Percentiles rank a stretch among this genome's conserved stretches.
Conservation (phyloP, 805 yeast genomes). For the Yarrowia sp. region DNA sequence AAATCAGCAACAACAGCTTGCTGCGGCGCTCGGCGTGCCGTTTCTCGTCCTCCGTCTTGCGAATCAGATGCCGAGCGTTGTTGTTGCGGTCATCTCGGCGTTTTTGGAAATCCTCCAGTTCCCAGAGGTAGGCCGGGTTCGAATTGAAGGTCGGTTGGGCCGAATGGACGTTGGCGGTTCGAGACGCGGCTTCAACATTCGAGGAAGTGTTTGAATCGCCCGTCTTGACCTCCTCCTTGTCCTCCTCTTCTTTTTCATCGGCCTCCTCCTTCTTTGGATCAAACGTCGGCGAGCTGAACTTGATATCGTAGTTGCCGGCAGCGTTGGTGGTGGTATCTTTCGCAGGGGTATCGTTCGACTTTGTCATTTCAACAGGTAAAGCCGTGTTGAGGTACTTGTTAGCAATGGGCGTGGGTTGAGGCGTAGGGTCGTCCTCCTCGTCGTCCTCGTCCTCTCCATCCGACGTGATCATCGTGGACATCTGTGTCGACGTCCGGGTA, state of each 20-base stretch:
- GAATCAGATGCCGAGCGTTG: neutral
- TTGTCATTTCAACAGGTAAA: neutral
- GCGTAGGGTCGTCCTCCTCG: neutral
- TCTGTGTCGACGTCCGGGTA: slow-evolving; percentile 1
- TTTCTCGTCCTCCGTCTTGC: slow-evolving; percentile 1
- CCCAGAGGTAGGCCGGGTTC: slow-evolving; percentile 21
- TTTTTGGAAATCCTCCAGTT: slow-evolving; percentile 15
- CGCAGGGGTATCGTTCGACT: neutral
- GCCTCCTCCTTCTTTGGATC: neutral
- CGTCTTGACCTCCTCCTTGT: neutral
- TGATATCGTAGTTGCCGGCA: neutral
- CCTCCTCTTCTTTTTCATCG: neutral
- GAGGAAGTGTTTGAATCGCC: too few relatives aligned
- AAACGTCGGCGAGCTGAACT: slow-evolving; percentile 13
- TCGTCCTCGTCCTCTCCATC: neutral
- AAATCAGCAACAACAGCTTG: neutral
- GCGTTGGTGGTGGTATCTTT: neutral
- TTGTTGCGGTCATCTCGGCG: slow-evolving; percentile 1
- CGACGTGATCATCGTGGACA: slow-evolving; percentile 9
- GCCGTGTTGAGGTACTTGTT: slow-evolving; percentile 22
- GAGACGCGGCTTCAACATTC: neutral
- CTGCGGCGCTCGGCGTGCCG: slow-evolving; percentile 6
- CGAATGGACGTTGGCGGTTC: slow-evolving; percentile 4
- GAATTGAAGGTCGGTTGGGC: neutral
- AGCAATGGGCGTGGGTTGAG: slow-evolving; percentile 12